Base-by-base conservation (phyloP, 2,329 filamentous ascomycete species). In the Dothideomycetes sp. region DNA sequence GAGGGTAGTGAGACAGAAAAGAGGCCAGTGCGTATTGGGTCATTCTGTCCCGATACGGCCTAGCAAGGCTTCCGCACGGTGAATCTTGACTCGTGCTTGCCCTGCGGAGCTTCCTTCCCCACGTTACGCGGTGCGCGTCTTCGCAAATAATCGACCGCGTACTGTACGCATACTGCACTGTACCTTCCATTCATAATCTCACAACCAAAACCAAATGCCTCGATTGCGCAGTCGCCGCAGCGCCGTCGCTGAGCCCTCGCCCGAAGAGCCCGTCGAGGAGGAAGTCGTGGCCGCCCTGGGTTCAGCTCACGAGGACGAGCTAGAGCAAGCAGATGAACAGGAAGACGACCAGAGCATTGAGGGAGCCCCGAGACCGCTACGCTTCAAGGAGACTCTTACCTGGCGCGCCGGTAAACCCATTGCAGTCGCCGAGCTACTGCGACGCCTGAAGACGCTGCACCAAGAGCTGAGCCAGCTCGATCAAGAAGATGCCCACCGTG, bases 401-500 rank as follows among this genome's bases (percentile, higher is more conserved):
- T 95, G 91, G 84, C 83, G 83, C 57, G 85, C 88, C 30, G 91
- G 89, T 45, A 91, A 85, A 63, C 78, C 87, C 38, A 94, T 98
- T 55, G 70, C 83, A 25, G 84, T 88, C 33, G 79, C 76, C 49
- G 86, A 88, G 50, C 76, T 98, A 36, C 70, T 95, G 50, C 74
- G 78, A 55, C 80, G 91, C 34, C 76, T 98, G 38, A 82, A 89
- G 61, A 69, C 74, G 38, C 75, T 98, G 22, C 81, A 80, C 47
- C 80, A 82, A 54, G 89, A 98, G 70, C 73, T 98, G 49, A 73
- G 78, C 47, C 80, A 82, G 44, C 76, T 94, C 54, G 88, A 94
- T 47, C 88, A 96, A 62, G 88, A 94, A 53, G 80, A 82, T 44
- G 78, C 82, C 44, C 79, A 94, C 45, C 77, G 83, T 51, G 77